Percentiles rank a stretch among this genome's conserved stretches.
These are phyloP conservation scores for Jacaranda copaia DNA, from an alignment of 257 asterid genomes.

Conservation along the genomic window DNA sequence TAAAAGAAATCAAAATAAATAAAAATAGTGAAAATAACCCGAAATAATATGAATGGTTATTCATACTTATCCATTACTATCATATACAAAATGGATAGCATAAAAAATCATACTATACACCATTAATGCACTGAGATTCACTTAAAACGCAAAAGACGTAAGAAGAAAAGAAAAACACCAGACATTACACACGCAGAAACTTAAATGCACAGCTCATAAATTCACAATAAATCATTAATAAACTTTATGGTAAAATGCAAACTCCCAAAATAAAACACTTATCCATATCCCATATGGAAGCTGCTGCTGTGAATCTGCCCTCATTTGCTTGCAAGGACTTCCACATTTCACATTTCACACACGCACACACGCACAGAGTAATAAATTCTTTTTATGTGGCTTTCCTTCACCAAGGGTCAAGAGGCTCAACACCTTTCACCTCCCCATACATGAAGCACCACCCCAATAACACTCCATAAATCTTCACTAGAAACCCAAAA, in stretches of 20 bases:
- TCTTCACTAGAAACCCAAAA: neutral
- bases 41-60: neutral
- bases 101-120: too few species aligned
- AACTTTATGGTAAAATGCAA: neutral
- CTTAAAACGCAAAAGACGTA: neutral
- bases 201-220: too few species aligned
- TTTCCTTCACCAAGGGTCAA: slow-evolving; percentile 33
- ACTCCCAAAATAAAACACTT: slow-evolving; percentile 11
- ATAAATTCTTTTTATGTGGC: neutral
- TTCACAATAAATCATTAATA: too few species aligned
- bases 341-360: slow-evolving; percentile 23
- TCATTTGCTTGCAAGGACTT: slow-evolving; percentile 10
- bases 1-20: neutral
- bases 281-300: neutral
- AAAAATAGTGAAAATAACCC: neutral
- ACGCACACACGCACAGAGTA: neutral
- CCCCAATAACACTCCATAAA: slow-evolving; percentile 8
- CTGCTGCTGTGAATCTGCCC: slow-evolving; percentile 26
- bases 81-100: too few species aligned
- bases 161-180: too few species aligned
- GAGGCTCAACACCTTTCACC: slow-evolving; percentile 45
- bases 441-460: slow-evolving; percentile 31
- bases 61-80: neutral
- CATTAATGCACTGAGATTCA: too few species aligned
- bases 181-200: too few species aligned